A percentile compares a stretch with the other conserved stretches of the same genome.
Evolutionary conservation across 176 grass and related monocot species (phyloP).

Genomic region (Oryza meridionalis): DNA sequence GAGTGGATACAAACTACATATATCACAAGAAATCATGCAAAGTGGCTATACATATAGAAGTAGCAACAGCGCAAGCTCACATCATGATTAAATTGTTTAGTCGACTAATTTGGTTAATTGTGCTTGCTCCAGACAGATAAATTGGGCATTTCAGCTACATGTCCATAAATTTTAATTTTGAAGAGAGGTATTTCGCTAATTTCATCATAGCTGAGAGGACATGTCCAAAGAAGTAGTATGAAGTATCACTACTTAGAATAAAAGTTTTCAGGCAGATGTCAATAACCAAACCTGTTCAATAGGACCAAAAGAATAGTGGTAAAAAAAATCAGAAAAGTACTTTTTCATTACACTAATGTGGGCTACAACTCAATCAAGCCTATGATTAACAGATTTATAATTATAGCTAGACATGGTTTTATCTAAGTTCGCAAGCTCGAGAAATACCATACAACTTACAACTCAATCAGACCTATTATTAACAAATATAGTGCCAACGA

Average conservation of each 20-base stretch:
- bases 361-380: not conserved
- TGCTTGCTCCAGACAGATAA: not conserved
- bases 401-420: not conserved
- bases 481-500: not conserved
- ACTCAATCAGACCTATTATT: conserved; percentile 2
- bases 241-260: not conserved
- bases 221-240: not conserved
- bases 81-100: conserved; percentile 15
- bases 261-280: not conserved
- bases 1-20: conserved; percentile 7
- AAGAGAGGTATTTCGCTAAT: conserved; percentile 9
- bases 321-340: not conserved
- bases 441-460: not conserved
- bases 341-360: not conserved
- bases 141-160: not conserved
- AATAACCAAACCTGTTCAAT: not conserved
- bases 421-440: conserved; percentile 4
- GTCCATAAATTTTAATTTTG: not conserved
- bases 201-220: conserved; percentile 11
- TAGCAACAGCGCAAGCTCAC: not conserved
- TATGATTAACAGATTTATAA: not conserved
- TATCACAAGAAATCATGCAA: conserved; percentile 19
- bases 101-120: not conserved
- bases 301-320: not conserved
- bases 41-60: not conserved